Conservation (phyloP, 2,329 filamentous ascomycete species). For the Mariannaea elegans region DNA sequence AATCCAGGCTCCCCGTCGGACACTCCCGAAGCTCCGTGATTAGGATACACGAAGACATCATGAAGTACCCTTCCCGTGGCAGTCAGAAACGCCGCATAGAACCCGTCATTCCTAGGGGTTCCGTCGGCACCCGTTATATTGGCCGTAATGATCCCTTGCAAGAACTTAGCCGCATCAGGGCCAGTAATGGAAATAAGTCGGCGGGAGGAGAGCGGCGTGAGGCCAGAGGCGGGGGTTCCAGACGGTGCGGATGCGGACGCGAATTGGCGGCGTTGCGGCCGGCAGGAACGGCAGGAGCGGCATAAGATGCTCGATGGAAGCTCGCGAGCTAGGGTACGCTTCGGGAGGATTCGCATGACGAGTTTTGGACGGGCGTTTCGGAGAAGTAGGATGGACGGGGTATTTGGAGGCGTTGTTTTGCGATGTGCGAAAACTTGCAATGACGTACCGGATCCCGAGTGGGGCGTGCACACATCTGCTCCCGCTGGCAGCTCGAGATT, state of each 20-base stretch:
- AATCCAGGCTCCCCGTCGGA: constrained; percentile 50
- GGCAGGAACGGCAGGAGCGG: constrained; percentile 46
- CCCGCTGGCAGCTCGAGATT: not conserved
- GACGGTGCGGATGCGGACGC: constrained; percentile 45
- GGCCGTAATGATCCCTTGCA: constrained; percentile 87
- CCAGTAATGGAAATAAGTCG: constrained; percentile 83
- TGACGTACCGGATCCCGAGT: not conserved
- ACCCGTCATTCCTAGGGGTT: constrained; percentile 56
- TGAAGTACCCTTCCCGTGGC: constrained; percentile 84
- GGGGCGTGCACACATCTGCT: not conserved
- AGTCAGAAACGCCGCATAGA: constrained; percentile 87
- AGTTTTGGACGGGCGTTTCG: not conserved
- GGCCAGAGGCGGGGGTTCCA: constrained; percentile 55
- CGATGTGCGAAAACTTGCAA: constrained; percentile 1
- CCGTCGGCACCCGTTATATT: constrained; percentile 50
- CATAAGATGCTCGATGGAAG: constrained; percentile 36
- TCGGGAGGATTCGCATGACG: constrained; percentile 39
- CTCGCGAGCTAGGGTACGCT: constrained; percentile 28
- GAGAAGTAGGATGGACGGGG: not conserved
- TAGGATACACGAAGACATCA: constrained; percentile 89
- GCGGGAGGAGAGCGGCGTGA: constrained; percentile 73
- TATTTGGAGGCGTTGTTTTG: not conserved
- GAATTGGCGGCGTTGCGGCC: constrained; percentile 45
- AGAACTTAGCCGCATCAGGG: constrained; percentile 80
- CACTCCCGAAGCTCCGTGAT: constrained; percentile 45